These are phyloP conservation scores for Globisporangium echinulatum DNA, from an alignment of 352 stramenopile species.

Conservation along the genomic window DNA sequence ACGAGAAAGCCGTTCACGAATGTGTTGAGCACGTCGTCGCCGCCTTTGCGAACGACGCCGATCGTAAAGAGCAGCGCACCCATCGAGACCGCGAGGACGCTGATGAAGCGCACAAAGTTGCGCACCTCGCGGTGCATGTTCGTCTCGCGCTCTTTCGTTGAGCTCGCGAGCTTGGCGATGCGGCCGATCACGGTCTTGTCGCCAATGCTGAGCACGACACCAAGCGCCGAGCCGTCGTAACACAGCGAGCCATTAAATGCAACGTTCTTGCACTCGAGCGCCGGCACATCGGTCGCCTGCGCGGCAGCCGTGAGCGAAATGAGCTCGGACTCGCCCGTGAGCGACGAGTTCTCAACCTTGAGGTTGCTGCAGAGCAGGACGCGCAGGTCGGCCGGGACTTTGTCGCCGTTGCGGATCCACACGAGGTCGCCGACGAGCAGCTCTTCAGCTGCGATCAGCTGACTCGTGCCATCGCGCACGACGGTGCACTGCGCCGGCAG, in stretches of 20 bases:
- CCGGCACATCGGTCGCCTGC: slow-evolving; percentile 17
- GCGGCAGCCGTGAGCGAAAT: slow-evolving; percentile 22
- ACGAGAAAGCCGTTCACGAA: slow-evolving; percentile 47
- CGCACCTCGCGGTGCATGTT: slow-evolving; percentile 44
- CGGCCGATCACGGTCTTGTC: slow-evolving; percentile 48
- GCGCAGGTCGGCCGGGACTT: slow-evolving; percentile 42
- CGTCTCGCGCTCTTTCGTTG: slow-evolving; percentile 21
- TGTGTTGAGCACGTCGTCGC: slow-evolving; percentile 26
- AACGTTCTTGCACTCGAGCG: slow-evolving; percentile 42
- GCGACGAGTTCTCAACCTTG: slow-evolving; percentile 61
- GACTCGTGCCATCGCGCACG: slow-evolving; percentile 34
- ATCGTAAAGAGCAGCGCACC: slow-evolving; percentile 23
- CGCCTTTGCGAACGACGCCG: slow-evolving; percentile 27
- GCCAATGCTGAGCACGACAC: slow-evolving; percentile 35
- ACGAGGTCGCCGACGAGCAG: slow-evolving; percentile 48
- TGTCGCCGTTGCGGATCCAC: slow-evolving; percentile 42
- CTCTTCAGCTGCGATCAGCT: slow-evolving; percentile 34
- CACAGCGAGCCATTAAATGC: slow-evolving; percentile 42
- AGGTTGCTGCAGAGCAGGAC: slow-evolving; percentile 41
- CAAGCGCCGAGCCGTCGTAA: slow-evolving; percentile 34
- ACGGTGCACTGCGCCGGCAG: slow-evolving; percentile 31
- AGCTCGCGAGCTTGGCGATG: slow-evolving; percentile 39
- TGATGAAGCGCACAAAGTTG: slow-evolving; percentile 41
- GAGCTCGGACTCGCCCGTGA: slow-evolving; percentile 51
- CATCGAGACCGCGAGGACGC: slow-evolving; percentile 27